Evolutionary conservation across 805 yeast species (phyloP), one percentile per base, ranked within the genome.

Genomic region (Barnettozyma sp.): DNA sequence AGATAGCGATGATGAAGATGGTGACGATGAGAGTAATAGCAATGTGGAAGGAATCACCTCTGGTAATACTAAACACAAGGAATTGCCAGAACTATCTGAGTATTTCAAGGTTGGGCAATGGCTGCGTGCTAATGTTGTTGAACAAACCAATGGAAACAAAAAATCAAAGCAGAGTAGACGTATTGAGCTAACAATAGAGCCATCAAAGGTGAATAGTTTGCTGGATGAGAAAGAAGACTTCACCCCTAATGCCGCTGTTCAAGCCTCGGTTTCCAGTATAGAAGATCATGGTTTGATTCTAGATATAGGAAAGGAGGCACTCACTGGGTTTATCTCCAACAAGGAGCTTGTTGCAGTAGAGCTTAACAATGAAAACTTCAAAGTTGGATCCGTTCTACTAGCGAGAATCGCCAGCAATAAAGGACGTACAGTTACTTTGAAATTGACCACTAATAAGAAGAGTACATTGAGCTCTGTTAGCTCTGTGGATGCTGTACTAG

Each of bases 281-380:
- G 97, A 92, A 67, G 99, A 92, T 56, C 96, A 86, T 56, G 98
- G 98, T 60, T 71, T 77, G 17, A 73, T 84, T 38, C 60, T 90
- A 28, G 81, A 79, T 47, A 57, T 82, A 26, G 97, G 97, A 22
- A 54, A 69, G 34, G 57, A 58, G 7, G 71, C 68, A 6, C 39
- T 70, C 7, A 62, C 75, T 20, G 95, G 94, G 1, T 88, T 90
- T 58, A 64, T 88, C 32, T 71, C 94, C 2, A 78, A 73, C 44
- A 81, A 79, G 45, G 90, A 81, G 39, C 59, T 82, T 34, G 55
- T 58, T 25, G 50, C 55, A 24, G 65, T 68, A 12, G 62, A 54
- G 5, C 36, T 64, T 19, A 56, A 62, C 9, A 41, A 62, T 7
- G 67, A 61, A 14, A 32, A 48, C 1, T 48, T 79, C 15, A 40